These are phyloP conservation scores for Mariannaea sp. DNA, from an alignment of 2,329 filamentous ascomycete species.

Conservation along the genomic window DNA sequence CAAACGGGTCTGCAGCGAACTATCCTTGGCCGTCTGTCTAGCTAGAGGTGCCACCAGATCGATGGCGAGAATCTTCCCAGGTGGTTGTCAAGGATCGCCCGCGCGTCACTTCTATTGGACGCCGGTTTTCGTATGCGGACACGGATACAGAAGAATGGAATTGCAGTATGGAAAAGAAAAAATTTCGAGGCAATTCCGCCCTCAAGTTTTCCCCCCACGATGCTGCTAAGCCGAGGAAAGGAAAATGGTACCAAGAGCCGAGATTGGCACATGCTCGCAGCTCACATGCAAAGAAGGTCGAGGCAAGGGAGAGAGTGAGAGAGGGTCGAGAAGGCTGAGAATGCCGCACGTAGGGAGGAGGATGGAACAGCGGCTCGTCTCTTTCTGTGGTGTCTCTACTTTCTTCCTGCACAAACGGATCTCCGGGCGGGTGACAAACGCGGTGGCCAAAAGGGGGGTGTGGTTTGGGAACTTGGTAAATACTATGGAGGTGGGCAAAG, in stretches of 20 bases:
- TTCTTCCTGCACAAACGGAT: too few relatives aligned
- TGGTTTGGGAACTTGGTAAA: too few relatives aligned
- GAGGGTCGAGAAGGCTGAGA: constrained; percentile 29
- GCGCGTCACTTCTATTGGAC: neutral
- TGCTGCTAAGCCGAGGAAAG: neutral
- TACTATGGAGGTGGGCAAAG: constrained; percentile 18
- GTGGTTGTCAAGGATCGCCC: neutral
- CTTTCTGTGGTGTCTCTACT: constrained; percentile 7
- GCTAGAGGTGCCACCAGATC: neutral
- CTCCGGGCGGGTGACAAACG: too few relatives aligned
- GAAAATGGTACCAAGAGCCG: constrained; percentile 27
- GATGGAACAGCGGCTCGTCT: constrained; percentile 20
- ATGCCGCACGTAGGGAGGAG: constrained; percentile 25
- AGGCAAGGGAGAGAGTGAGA: constrained; percentile 19
- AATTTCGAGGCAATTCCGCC: constrained; percentile 18
- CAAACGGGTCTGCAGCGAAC: neutral
- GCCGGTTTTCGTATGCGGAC: constrained; percentile 11
- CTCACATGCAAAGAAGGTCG: constrained; percentile 20
- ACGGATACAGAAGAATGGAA: constrained; percentile 15
- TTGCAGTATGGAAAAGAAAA: constrained; percentile 1
- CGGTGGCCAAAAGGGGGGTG: neutral
- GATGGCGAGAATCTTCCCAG: neutral
- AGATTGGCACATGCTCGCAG: constrained; percentile 25
- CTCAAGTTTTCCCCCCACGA: neutral
- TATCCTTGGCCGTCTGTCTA: too few relatives aligned